Conservation (phyloP, 352 stramenopile genomes). For the Phytopythium helicoides region DNA sequence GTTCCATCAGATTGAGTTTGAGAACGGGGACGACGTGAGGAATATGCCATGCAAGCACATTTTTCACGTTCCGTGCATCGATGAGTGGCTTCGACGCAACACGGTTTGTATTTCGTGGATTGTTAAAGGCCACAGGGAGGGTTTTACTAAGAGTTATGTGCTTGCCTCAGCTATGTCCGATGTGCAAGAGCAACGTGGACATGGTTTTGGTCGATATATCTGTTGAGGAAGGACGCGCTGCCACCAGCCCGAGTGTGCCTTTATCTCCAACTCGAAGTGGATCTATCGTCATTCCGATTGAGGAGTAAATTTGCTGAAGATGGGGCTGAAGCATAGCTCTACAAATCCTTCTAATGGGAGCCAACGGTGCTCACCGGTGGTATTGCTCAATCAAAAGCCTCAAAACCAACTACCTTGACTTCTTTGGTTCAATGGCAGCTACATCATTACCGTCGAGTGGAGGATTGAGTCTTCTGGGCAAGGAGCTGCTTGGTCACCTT, state of each 20-base stretch:
- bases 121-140: too few species aligned
- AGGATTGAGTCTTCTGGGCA: constrained; percentile 35
- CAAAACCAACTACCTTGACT: too few species aligned
- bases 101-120: constrained; percentile 47
- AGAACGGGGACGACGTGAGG: constrained; percentile 69
- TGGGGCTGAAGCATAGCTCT: neutral
- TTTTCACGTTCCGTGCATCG: constrained; percentile 89
- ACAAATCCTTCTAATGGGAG: neutral
- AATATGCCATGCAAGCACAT: constrained; percentile 86
- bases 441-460: constrained; percentile 1
- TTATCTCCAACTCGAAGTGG: constrained; percentile 17
- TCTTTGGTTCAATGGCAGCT: too few species aligned
- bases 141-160: too few species aligned
- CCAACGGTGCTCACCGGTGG: neutral
- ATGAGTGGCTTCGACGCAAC: constrained; percentile 85
- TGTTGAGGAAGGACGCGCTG: constrained; percentile 15
- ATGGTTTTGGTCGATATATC: constrained; percentile 44
- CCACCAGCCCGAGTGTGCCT: too few species aligned
- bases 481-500: constrained; percentile 62
- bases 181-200: constrained; percentile 83
- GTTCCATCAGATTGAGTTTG: constrained; percentile 57
- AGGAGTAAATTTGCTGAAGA: too few species aligned
- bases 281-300: constrained; percentile 40
- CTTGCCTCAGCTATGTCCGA: constrained; percentile 54
- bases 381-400: too few species aligned